Conservation (phyloP, 257 asterid genomes). For the Lantana camara region DNA sequence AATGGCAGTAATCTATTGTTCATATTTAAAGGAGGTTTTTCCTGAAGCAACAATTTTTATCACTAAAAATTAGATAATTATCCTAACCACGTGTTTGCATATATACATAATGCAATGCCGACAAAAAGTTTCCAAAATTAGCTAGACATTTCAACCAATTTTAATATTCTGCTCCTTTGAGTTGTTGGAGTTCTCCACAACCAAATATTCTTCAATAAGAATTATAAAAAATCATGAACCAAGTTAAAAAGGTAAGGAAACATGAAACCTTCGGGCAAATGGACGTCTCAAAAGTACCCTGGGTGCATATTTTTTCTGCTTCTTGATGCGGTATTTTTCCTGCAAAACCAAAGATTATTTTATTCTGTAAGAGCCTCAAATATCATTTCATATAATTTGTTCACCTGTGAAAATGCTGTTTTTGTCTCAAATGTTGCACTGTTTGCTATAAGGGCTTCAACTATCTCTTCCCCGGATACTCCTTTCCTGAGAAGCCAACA, state of each 20-base stretch:
- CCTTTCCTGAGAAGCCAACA: conserved; percentile 63
- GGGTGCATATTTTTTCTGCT: conserved; percentile 96
- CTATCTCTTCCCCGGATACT: conserved; percentile 76
- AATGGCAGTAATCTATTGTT: too few relatives aligned
- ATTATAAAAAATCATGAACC: neutral
- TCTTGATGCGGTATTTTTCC: conserved; percentile 93
- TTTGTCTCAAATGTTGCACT: conserved; percentile 94
- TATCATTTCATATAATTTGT: neutral
- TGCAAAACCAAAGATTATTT: conserved; percentile 39
- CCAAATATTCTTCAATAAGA: too few relatives aligned
- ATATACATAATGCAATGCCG: too few relatives aligned
- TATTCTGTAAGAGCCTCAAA: neutral
- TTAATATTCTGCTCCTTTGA: too few relatives aligned
- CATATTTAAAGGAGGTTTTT: too few relatives aligned
- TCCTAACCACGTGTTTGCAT: too few relatives aligned
- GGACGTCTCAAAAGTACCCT: conserved; percentile 91
- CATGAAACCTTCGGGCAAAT: conserved; percentile 74
- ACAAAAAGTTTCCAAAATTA: too few relatives aligned
- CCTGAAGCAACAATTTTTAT: too few relatives aligned
- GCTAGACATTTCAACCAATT: too few relatives aligned
- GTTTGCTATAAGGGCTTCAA: conserved; percentile 88
- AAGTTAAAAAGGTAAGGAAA: conserved; percentile 1
- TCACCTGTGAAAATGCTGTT: conserved; percentile 93
- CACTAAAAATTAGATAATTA: too few relatives aligned
- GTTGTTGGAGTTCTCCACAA: too few relatives aligned